Evolutionary conservation across 2,329 filamentous ascomycete genomes (phyloP), one percentile per base, ranked within the genome.

Genomic region (Graphiopsis chlorocephala): DNA sequence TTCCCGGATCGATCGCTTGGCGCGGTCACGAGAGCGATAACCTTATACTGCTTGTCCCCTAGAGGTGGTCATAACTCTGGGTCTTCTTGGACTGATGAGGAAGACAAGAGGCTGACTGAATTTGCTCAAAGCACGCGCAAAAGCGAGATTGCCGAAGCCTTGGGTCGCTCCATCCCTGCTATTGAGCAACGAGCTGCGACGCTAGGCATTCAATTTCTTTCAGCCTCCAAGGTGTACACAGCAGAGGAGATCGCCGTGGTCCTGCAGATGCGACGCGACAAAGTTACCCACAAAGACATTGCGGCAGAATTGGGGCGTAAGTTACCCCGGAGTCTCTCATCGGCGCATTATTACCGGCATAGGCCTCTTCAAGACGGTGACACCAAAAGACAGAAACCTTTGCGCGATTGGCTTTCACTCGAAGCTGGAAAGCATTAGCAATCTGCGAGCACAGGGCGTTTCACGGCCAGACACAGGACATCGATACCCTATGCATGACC

Each of bases 311-410:
- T 45, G 38, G 38, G 38, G 38, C 38, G 38, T 45, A 23, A 10
- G n/a, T n/a, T n/a, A n/a, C n/a, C n/a, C 2, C 1, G 7, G 1
- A 10, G 3, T 1, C 35, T 15, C 7, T n/a, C 35, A 10, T 1
- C 3, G 4, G 17, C 35, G 35, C 17, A 45, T 12, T 12, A 45
- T n/a, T 7, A 12, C 38, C 7, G 8, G 38, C 3, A 45, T n/a
- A 45, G 38, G 10, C 38, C 38, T 20, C n/a, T 45, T 45, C 8
- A n/a, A n/a, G 38, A 45, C n/a, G 4, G 10, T 2, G n/a, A 45
- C 38, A n/a, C n/a, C 38, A 23, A 12, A 45, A 8, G 10, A n/a
- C 8, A 2, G 7, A 3, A 20, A 45, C 4, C 3, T 20, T n/a
- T n/a, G 38, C 12, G 7, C 17, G 4, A 2, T 10, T n/a, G n/a